Base-by-base conservation (phyloP, 352 stramenopile species). In the Achlya hypogyna region DNA sequence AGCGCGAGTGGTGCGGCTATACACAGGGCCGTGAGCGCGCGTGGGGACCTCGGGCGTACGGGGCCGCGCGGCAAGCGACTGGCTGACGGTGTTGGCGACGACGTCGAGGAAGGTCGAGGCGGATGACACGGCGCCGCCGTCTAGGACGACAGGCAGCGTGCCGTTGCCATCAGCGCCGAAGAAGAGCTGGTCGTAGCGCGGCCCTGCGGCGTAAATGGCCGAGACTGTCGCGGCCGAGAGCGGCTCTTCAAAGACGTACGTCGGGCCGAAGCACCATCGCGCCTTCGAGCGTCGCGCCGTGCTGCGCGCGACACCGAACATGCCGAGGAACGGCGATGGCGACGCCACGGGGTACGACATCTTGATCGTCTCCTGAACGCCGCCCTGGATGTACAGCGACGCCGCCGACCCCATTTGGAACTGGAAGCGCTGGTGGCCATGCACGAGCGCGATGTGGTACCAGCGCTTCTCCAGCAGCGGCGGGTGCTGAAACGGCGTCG, bases 351-450 rank as follows among this genome's bases (percentile, higher is more conserved):
- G 82, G 35, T 83, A 89, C 8, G 80, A 86, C 8, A 88, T 81
- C 45, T 89, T 91, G n/a, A 76, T 72, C 4, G 72, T 83, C 49
- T 91, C 82, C 62, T 87, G 78, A 16, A 87, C 49, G 53, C 88
- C 53, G 0, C 82, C 82, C 29, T 91, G 79, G 8, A 91, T 53
- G 40, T 86, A 89, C 6, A 80, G 79, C 16, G 74, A 80, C 28
- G 76, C 76, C 29, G 81, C 79, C 29, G 79, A 89, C 12, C 49
- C 49, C 31, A n/a, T 27, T 20, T 56, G 49, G 31, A 81, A 81
- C 54, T 91, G 82, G 53, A 91, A 91, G 14, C 82, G 76, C 45
- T 91, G 82, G 25, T 72, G 77, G 16, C 79, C 70, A 62, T 91
- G 82, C 23, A 82, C 77, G 35, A 91, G 72, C 1, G 76, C 72